phyloP scores from a whole-genome alignment of 305 asterid genomes.

The Rubia tinctorum region DNA sequence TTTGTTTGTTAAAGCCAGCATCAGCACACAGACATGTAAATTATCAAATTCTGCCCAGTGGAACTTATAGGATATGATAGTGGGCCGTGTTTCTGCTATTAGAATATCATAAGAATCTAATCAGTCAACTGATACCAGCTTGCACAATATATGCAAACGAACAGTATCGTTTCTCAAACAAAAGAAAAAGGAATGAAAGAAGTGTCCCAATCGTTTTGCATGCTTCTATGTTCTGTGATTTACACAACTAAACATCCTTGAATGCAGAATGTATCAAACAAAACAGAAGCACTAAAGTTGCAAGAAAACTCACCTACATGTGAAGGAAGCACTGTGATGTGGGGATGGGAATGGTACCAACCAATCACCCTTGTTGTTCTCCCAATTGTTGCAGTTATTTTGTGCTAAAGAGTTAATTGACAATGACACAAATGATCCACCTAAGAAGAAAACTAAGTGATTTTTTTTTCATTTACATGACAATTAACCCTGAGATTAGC shows the following conservation, averaged over 20 bases:
- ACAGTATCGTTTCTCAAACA: neutral
- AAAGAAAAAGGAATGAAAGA: neutral
- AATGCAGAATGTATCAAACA: constrained; percentile 13
- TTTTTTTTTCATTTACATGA: neutral
- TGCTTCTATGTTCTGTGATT: constrained; percentile 2
- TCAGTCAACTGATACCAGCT: neutral
- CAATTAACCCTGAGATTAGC: constrained; percentile 11
- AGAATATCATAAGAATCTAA: neutral
- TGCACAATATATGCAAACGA: neutral
- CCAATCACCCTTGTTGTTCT: constrained; percentile 97
- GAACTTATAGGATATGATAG: neutral
- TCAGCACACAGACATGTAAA: neutral
- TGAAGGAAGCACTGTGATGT: constrained; percentile 97
- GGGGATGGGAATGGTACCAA: constrained; percentile 99
- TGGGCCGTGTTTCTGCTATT: neutral
- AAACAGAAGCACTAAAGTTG: constrained; percentile 1
- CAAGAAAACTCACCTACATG: constrained; percentile 82
- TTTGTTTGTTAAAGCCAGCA: neutral
- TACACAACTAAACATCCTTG: constrained; percentile 1
- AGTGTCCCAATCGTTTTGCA: neutral
- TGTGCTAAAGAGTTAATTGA: constrained; percentile 73
- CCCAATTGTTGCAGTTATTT: constrained; percentile 78
- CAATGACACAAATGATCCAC: constrained; percentile 27
- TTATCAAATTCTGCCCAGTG: neutral
- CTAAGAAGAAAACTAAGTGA: neutral